Evolutionary conservation across 2,329 filamentous ascomycete genomes (phyloP).

Genomic region (Trichophyton benhamiae): DNA sequence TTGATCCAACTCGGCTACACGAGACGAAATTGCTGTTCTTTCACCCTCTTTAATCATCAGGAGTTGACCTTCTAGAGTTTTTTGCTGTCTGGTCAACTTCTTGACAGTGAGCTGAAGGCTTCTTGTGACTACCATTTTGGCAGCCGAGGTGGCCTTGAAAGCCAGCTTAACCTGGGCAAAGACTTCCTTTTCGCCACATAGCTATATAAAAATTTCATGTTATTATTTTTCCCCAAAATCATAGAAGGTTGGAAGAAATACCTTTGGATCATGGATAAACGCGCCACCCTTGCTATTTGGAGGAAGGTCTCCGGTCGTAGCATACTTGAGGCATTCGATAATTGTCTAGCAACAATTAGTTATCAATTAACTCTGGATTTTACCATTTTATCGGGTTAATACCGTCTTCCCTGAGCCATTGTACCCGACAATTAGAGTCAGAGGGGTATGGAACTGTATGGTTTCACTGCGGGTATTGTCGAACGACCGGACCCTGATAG

Average conservation of each 20-base stretch:
- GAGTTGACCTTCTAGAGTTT: conserved; percentile 72
- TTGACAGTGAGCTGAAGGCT: conserved; percentile 78
- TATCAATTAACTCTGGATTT: not conserved
- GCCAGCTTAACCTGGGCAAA: conserved; percentile 82
- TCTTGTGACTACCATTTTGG: conserved; percentile 69
- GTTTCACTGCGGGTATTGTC: conserved; percentile 60
- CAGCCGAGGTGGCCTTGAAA: conserved; percentile 67
- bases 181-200: conserved; percentile 77
- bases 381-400: conserved; percentile 14
- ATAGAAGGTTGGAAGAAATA: conserved; percentile 20
- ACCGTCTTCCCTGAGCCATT: conserved; percentile 95
- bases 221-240: not conserved
- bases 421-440: conserved; percentile 92
- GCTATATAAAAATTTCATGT: conserved; percentile 29
- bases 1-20: conserved; percentile 67
- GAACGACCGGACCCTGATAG: conserved; percentile 63
- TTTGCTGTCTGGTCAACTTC: conserved; percentile 62
- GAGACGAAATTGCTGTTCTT: conserved; percentile 63
- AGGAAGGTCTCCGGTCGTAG: conserved; percentile 83
- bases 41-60: conserved; percentile 69
- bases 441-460: conserved; percentile 77
- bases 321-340: conserved; percentile 97
- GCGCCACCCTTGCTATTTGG: conserved; percentile 81
- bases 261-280: conserved; percentile 95
- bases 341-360: conserved; percentile 51